Evolutionary conservation across 306 rosid genomes (phyloP).

Genomic region (Hippophae tibetana): DNA sequence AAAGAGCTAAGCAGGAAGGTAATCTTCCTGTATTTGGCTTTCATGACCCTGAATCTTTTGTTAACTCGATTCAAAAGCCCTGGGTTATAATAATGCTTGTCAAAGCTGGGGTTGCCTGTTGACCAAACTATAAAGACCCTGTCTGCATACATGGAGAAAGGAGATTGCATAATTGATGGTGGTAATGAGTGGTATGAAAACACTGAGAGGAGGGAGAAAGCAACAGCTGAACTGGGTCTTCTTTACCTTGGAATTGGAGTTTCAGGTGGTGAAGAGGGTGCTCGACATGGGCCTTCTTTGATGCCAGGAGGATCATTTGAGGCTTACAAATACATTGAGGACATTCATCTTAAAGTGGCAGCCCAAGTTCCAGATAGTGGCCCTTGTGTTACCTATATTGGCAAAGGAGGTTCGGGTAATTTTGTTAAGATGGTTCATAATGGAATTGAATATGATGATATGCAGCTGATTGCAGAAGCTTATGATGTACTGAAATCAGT

Average conservation of each 20-base stretch:
- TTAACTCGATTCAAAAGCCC: slow-evolving; percentile 70
- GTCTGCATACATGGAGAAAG: slow-evolving; percentile 67
- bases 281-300: slow-evolving; percentile 82
- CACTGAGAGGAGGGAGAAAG: slow-evolving; percentile 85
- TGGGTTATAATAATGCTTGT: slow-evolving; percentile 84
- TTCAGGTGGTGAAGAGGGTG: slow-evolving; percentile 98
- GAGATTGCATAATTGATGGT: slow-evolving; percentile 86
- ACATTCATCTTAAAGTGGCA: slow-evolving; percentile 88
- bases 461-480: slow-evolving; percentile 96
- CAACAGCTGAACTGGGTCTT: slow-evolving; percentile 54
- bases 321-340: slow-evolving; percentile 69
- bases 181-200: slow-evolving; percentile 98
- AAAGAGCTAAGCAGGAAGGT: slow-evolving; percentile 70
- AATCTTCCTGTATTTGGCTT: slow-evolving; percentile 77
- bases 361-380: slow-evolving; percentile 91
- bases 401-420: slow-evolving; percentile 91
- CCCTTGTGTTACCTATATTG: slow-evolving; percentile 49
- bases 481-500: slow-evolving; percentile 83
- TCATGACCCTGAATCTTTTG: slow-evolving; percentile 86
- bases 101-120: slow-evolving; percentile 88
- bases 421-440: slow-evolving; percentile 93
- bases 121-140: slow-evolving; percentile 91
- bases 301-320: slow-evolving; percentile 94
- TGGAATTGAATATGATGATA: slow-evolving; percentile 90
- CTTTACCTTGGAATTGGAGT: slow-evolving; percentile 79